A percentile compares a stretch with the other conserved stretches of the same genome.
These are phyloP conservation scores for Cutaneotrichosporon sp. DNA, from an alignment of 1,284 basidiomycete species.

Conservation along the genomic window DNA sequence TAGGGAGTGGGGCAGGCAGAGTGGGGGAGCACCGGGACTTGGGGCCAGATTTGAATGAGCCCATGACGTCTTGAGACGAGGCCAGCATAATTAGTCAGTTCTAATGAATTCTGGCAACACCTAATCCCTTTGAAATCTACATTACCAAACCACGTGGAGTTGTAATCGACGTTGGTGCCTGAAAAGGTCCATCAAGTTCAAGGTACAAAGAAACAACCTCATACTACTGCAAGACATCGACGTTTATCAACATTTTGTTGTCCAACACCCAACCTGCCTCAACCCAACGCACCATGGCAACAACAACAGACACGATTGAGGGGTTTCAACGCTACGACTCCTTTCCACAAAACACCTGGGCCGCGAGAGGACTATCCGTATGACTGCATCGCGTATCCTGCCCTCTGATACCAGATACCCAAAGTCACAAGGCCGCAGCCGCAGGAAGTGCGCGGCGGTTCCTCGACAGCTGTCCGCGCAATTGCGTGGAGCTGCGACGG, in stretches of 20 bases:
- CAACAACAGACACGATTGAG: slow-evolving; percentile 1
- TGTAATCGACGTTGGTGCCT: no score
- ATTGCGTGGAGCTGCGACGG: slow-evolving; percentile 33
- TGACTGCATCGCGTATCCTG: background rate
- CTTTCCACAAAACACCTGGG: slow-evolving; percentile 20
- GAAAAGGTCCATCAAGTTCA: background rate
- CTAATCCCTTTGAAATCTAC: no score
- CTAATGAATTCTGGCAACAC: no score
- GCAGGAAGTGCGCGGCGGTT: slow-evolving; percentile 26
- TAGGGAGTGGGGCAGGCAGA: no score
- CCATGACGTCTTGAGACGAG: no score
- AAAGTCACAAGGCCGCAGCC: slow-evolving; percentile 18
- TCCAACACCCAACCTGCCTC: background rate
- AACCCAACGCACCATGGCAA: background rate
- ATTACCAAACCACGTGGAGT: background rate
- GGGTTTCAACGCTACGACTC: slow-evolving; percentile 20
- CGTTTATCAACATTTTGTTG: background rate
- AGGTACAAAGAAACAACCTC: background rate
- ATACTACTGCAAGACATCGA: no score
- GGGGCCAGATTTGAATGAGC: no score
- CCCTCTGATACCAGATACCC: slow-evolving; percentile 17
- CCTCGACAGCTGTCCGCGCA: slow-evolving; percentile 21
- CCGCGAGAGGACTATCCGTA: slow-evolving; percentile 25
- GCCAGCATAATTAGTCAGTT: no score
- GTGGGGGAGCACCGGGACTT: no score